Conservation (phyloP, 257 asterid genomes). For the Craterostigma plantagineum region DNA sequence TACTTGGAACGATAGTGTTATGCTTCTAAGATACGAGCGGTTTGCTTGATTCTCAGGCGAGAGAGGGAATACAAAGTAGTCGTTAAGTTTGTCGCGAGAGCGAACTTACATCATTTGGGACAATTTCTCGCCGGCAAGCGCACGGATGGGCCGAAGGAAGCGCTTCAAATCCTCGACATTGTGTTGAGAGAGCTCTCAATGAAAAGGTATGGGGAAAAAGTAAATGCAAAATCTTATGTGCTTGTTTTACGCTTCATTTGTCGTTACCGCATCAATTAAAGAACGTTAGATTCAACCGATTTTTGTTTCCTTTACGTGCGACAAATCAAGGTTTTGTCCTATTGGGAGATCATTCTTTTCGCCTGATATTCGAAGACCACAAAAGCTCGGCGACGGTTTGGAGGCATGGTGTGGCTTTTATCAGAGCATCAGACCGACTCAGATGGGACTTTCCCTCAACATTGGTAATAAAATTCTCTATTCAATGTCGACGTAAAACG, state of each 20-base stretch:
- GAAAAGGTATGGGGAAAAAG: conserved; percentile 32
- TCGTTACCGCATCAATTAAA: too few relatives aligned
- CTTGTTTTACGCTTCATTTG: neutral
- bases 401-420: conserved; percentile 99
- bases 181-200: conserved; percentile 82
- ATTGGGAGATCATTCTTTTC: conserved; percentile 93
- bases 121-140: conserved; percentile 96
- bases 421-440: conserved; percentile 96
- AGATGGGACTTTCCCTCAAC: conserved; percentile 95
- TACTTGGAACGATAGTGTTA: too few relatives aligned
- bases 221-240: neutral
- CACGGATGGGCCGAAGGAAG: conserved; percentile 85
- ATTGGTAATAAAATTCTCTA: conserved; percentile 32
- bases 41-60: conserved; percentile 32
- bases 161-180: conserved; percentile 89
- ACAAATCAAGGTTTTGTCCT: conserved; percentile 50
- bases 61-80: conserved; percentile 68
- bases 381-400: conserved; percentile 83
- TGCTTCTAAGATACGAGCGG: too few relatives aligned
- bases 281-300: too few relatives aligned
- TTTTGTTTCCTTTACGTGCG: neutral
- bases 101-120: conserved; percentile 74
- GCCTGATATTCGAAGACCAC: conserved; percentile 74
- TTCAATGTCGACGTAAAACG: neutral
- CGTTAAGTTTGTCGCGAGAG: conserved; percentile 70